Evolutionary conservation across 169 alveolate species (phyloP).

Genomic region (Toxoplasma gondii): DNA sequence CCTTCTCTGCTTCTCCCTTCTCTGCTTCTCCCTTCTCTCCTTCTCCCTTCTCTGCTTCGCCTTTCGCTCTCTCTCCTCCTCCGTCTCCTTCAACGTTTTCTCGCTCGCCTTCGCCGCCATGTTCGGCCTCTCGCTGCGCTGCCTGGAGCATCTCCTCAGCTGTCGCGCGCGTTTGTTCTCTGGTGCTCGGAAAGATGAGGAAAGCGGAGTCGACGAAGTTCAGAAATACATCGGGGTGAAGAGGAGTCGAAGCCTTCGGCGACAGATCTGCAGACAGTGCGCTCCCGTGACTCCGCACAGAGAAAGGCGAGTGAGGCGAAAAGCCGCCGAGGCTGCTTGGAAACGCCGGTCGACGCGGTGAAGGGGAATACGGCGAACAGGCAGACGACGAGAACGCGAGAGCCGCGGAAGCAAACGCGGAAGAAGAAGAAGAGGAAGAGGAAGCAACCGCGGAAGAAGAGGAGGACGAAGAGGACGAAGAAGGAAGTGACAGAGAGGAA

Average conservation of each 20-base stretch:
- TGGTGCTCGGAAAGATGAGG: slow-evolving; percentile 6
- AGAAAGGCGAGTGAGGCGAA: background rate
- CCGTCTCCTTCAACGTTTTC: background rate
- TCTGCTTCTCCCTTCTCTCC: background rate
- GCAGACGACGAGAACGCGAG: background rate
- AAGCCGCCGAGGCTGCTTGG: background rate
- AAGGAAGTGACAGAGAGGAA: background rate
- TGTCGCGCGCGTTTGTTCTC: slow-evolving; percentile 13
- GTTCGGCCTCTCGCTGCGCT: background rate
- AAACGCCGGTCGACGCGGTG: background rate
- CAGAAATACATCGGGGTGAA: slow-evolving; percentile 15
- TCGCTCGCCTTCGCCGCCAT: background rate
- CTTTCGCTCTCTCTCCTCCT: no score
- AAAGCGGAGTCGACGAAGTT: slow-evolving; percentile 41
- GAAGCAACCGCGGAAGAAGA: background rate
- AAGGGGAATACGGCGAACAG: background rate
- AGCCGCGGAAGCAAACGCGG: background rate
- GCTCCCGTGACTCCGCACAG: background rate
- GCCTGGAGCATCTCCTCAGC: slow-evolving; percentile 1
- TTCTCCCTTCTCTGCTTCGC: no score
- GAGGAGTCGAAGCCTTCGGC: background rate
- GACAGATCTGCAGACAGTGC: background rate
- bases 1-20: background rate
- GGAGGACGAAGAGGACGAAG: background rate
- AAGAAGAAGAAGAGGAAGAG: background rate